phyloP scores from a whole-genome alignment of 2,329 filamentous ascomycete species.

The Aspergillus udagawae region DNA sequence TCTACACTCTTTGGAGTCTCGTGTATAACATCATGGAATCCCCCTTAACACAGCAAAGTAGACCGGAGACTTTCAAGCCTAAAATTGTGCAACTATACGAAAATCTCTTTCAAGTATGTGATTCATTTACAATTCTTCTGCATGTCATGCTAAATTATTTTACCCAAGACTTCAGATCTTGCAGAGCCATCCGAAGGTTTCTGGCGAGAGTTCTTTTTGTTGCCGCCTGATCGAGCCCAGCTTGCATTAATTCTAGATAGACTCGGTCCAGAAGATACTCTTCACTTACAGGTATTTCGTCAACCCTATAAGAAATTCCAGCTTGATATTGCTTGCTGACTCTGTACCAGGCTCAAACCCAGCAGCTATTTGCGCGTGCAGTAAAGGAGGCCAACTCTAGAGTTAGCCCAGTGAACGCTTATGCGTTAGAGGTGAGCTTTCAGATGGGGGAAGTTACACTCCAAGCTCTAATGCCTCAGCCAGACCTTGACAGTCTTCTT shows the following conservation, averaged over 20 bases:
- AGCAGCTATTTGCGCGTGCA: constrained; percentile 72
- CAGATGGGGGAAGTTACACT: constrained; percentile 11
- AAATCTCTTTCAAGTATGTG: constrained; percentile 63
- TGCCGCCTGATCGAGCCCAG: constrained; percentile 70
- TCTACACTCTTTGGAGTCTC: constrained; percentile 9
- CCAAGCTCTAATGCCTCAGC: constrained; percentile 37
- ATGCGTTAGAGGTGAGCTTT: constrained; percentile 74
- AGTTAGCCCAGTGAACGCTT: constrained; percentile 61
- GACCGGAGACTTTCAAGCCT: constrained; percentile 85
- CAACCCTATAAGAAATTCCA: too few species aligned
- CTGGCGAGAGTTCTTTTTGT: constrained; percentile 92
- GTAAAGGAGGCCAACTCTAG: constrained; percentile 64
- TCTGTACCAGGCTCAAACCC: constrained; percentile 56
- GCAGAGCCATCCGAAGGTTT: constrained; percentile 79
- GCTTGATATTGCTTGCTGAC: constrained; percentile 13
- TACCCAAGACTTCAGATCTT: constrained; percentile 58
- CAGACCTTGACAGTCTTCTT: constrained; percentile 90
- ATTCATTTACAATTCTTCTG: constrained; percentile 1
- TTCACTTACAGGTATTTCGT: constrained; percentile 62
- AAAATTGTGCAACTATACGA: constrained; percentile 92
- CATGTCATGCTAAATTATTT: constrained; percentile 6
- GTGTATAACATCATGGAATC: constrained; percentile 66
- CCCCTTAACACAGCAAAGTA: constrained; percentile 85
- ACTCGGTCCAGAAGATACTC: constrained; percentile 69
- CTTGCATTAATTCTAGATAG: constrained; percentile 66